Conservation (phyloP, 257 asterid species). For the Nicotiana tomentosiformis region DNA sequence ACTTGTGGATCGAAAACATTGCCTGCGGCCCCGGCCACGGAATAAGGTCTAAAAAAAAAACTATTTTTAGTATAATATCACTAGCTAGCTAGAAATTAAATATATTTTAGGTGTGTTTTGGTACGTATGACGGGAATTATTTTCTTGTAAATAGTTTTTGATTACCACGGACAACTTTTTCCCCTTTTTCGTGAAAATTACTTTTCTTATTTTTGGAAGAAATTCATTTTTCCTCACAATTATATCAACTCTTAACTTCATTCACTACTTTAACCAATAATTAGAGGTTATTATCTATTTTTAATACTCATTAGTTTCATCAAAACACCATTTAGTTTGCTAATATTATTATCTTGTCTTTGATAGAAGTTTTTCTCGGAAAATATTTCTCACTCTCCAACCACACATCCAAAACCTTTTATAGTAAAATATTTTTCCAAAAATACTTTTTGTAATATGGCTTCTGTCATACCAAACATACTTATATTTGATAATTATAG, state of each 20-base stretch:
- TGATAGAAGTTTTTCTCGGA: too few relatives aligned
- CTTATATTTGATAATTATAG: not conserved
- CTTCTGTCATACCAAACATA: not conserved
- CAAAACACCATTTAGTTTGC: not conserved
- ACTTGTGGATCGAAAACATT: constrained; percentile 32
- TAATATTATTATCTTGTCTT: not conserved
- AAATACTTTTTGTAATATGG: too few relatives aligned
- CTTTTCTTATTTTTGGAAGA: too few relatives aligned
- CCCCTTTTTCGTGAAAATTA: too few relatives aligned
- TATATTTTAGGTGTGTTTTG: not conserved
- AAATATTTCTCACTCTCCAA: not conserved
- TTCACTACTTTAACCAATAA: not conserved
- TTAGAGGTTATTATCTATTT: not conserved
- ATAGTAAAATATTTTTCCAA: too few relatives aligned
- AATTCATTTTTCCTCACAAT: not conserved
- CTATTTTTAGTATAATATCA: not conserved
- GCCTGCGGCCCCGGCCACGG: constrained; percentile 60
- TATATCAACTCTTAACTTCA: not conserved
- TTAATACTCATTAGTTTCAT: too few relatives aligned
- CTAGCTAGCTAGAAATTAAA: not conserved
- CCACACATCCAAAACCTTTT: too few relatives aligned
- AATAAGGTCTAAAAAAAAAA: constrained; percentile 23
- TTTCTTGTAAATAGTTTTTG: too few relatives aligned
- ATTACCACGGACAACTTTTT: not conserved
- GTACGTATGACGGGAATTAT: not conserved